Conservation (phyloP, 805 yeast genomes). For the Saccharomycopsis sp. region DNA sequence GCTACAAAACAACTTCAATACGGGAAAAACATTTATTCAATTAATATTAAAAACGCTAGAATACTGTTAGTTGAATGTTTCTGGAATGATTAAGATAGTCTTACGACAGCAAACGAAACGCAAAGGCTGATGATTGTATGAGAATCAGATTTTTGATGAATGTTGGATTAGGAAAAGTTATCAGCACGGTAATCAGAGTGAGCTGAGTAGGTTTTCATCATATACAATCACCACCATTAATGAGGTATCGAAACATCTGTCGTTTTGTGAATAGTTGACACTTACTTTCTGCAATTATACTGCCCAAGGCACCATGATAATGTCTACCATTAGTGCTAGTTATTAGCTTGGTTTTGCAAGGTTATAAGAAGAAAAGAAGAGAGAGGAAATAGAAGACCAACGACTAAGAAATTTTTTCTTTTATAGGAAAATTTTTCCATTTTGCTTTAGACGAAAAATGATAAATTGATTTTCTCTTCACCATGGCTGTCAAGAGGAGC, state of each 20-base stretch:
- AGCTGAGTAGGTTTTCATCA: slow-evolving; percentile 38
- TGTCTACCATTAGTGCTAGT: no score
- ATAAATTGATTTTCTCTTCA: neutral
- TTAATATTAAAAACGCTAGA: no score
- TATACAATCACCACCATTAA: slow-evolving; percentile 4
- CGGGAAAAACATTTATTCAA: no score
- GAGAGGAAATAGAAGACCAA: neutral
- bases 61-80: neutral
- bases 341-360: neutral
- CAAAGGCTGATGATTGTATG: neutral
- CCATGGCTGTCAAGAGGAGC: neutral
- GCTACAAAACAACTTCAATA: no score
- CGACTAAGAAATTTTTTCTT: neutral
- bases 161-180: slow-evolving; percentile 35
- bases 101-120: neutral
- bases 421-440: neutral
- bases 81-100: no score
- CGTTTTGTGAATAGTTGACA: neutral
- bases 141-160: slow-evolving; percentile 32
- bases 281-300: neutral
- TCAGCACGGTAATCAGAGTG: slow-evolving; percentile 37
- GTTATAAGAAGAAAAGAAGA: neutral
- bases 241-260: neutral
- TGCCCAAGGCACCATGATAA: neutral
- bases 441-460: neutral